Conservation (phyloP, 1,139 yeast genomes). For the Suhomyces choctaworum region DNA sequence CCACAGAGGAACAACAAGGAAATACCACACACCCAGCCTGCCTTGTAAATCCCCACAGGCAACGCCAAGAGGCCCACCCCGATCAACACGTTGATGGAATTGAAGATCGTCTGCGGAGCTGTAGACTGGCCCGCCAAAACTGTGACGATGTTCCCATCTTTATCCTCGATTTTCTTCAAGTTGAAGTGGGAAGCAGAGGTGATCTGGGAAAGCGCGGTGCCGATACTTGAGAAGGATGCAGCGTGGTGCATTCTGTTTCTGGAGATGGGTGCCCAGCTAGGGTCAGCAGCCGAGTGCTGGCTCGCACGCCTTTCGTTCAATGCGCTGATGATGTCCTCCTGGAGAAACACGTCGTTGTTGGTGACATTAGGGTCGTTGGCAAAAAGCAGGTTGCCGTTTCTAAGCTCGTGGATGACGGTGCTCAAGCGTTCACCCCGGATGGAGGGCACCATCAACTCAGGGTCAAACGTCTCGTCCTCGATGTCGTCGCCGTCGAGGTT, state of each 20-base stretch:
- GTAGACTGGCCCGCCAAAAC: conserved; percentile 78
- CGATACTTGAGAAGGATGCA: conserved; percentile 39
- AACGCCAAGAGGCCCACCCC: conserved; percentile 53
- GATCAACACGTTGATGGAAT: conserved; percentile 48
- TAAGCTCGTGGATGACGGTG: conserved; percentile 44
- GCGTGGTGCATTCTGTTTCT: conserved; percentile 25
- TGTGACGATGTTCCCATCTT: conserved; percentile 72
- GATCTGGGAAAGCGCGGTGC: conserved; percentile 37
- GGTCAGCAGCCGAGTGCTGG: conserved; percentile 20
- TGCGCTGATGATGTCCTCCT: conserved; percentile 38
- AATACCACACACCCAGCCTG: conserved; percentile 48
- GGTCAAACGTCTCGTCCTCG: conserved; percentile 68
- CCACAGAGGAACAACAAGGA: conserved; percentile 44
- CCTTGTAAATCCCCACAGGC: conserved; percentile 48
- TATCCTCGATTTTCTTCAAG: conserved; percentile 66
- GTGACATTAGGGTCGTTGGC: conserved; percentile 19
- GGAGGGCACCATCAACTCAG: conserved; percentile 69
- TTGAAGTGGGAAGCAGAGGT: conserved; percentile 57
- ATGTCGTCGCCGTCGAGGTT: conserved; percentile 21
- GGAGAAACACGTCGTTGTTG: conserved; percentile 41
- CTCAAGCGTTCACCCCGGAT: conserved; percentile 64
- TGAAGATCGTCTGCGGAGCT: conserved; percentile 51
- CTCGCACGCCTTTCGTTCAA: conserved; percentile 34
- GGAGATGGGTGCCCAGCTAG: conserved; percentile 27
- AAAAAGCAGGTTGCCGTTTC: conserved; percentile 31